Evolutionary conservation across 116 monocot species (phyloP).

Genomic region (Trichopus zeylanicus): DNA sequence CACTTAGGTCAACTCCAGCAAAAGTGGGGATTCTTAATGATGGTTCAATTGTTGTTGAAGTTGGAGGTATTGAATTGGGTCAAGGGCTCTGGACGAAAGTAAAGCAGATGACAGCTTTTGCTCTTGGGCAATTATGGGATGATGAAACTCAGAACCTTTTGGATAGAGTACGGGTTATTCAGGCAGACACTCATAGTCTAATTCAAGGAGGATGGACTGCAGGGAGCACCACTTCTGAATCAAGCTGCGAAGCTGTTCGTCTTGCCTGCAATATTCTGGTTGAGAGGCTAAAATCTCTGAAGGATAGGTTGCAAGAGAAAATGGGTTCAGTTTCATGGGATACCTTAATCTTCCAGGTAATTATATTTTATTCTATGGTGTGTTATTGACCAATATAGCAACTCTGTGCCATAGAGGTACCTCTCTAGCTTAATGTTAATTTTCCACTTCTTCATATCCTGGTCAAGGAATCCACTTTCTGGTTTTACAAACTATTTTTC

Average conservation of each 20-base stretch:
- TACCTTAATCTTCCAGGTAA: slow-evolving; percentile 56
- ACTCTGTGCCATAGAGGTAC: no score
- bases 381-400: neutral
- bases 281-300: slow-evolving; percentile 50
- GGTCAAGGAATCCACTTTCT: no score
- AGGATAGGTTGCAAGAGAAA: slow-evolving; percentile 29
- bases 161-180: slow-evolving; percentile 55
- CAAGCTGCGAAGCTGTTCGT: slow-evolving; percentile 74
- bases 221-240: slow-evolving; percentile 87
- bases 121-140: slow-evolving; percentile 51
- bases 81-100: slow-evolving; percentile 97
- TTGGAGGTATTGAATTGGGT: slow-evolving; percentile 86
- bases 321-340: slow-evolving; percentile 56
- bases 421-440: no score
- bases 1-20: slow-evolving; percentile 36
- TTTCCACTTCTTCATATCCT: no score
- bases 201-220: slow-evolving; percentile 72
- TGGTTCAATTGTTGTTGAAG: slow-evolving; percentile 76
- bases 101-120: slow-evolving; percentile 74
- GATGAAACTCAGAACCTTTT: slow-evolving; percentile 40
- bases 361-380: neutral
- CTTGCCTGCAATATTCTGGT: slow-evolving; percentile 61
- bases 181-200: slow-evolving; percentile 79
- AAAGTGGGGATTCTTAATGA: slow-evolving; percentile 73
- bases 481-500: no score